phyloP scores from a whole-genome alignment of 2,329 filamentous ascomycete genomes.

The Ophiocordyceps camponoti-saundersi region DNA sequence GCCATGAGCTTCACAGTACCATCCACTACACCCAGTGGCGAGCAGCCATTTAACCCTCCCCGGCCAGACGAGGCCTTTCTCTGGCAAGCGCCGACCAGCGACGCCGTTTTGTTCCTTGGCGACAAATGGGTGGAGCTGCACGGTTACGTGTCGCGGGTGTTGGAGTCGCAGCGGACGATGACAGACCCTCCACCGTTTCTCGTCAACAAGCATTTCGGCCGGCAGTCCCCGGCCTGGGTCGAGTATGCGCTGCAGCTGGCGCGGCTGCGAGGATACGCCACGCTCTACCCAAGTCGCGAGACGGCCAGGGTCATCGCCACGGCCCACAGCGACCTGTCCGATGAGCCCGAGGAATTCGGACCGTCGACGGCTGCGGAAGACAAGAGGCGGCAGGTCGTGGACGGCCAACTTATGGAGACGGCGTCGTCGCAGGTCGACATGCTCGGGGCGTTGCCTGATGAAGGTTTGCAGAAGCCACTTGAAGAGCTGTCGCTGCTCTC shows the following conservation, averaged over 20 bases:
- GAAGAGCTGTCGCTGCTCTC: constrained; percentile 39
- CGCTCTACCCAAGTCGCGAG: constrained; percentile 56
- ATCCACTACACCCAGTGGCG: constrained; percentile 42
- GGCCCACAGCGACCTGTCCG: constrained; percentile 60
- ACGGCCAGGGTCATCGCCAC: constrained; percentile 43
- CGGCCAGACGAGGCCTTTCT: constrained; percentile 38
- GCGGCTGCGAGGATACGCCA: constrained; percentile 58
- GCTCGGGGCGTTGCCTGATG: constrained; percentile 28
- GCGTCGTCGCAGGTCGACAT: constrained; percentile 24
- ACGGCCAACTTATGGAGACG: constrained; percentile 1
- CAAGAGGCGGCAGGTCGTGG: constrained; percentile 4
- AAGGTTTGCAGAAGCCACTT: constrained; percentile 25
- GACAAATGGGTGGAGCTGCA: constrained; percentile 80
- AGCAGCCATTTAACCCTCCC: constrained; percentile 33
- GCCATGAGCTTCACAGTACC: constrained; percentile 72
- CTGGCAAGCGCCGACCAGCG: constrained; percentile 72
- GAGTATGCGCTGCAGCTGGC: constrained; percentile 66
- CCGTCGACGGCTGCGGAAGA: constrained; percentile 3
- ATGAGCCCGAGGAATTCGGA: constrained; percentile 52
- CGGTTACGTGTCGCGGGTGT: constrained; percentile 51
- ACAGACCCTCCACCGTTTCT: constrained; percentile 21
- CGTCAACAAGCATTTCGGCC: constrained; percentile 43
- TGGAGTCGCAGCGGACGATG: constrained; percentile 25
- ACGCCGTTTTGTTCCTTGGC: constrained; percentile 69
- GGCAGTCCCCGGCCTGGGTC: constrained; percentile 57